phyloP scores from a whole-genome alignment of 1,139 yeast species.

The Candida frijolesensis region DNA sequence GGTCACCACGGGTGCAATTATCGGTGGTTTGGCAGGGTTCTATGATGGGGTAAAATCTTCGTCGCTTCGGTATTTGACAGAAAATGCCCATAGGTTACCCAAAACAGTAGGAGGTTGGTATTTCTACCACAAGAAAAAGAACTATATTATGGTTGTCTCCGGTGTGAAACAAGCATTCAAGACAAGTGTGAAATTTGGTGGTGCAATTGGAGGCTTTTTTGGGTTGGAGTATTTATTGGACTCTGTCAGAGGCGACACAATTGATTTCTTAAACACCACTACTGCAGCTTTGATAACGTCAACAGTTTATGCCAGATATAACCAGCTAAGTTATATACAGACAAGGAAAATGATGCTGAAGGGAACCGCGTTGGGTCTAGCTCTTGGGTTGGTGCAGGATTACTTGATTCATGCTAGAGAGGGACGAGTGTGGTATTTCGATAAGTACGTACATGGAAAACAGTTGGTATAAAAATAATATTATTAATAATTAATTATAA shows the following conservation, averaged over 20 bases:
- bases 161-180: slow-evolving; percentile 51
- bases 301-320: slow-evolving; percentile 49
- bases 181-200: slow-evolving; percentile 47
- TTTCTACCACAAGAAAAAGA: slow-evolving; percentile 82
- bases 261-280: slow-evolving; percentile 65
- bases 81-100: slow-evolving; percentile 83
- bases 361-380: slow-evolving; percentile 60
- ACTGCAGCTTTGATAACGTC: slow-evolving; percentile 44
- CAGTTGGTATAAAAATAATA: not conserved
- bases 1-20: slow-evolving; percentile 42
- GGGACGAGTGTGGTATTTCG: slow-evolving; percentile 65
- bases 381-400: slow-evolving; percentile 69
- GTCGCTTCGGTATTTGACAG: slow-evolving; percentile 68
- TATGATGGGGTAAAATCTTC: slow-evolving; percentile 59
- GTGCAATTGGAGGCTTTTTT: slow-evolving; percentile 54
- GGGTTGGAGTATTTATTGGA: slow-evolving; percentile 67
- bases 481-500: not conserved
- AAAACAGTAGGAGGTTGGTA: slow-evolving; percentile 85
- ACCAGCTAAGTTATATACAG: slow-evolving; percentile 50
- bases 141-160: slow-evolving; percentile 66
- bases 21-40: slow-evolving; percentile 68
- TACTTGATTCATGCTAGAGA: slow-evolving; percentile 57
- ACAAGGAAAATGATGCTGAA: slow-evolving; percentile 48
- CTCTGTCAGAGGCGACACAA: slow-evolving; percentile 44
- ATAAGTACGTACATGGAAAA: slow-evolving; percentile 14